These are phyloP conservation scores for Magnolia kwangsiensis DNA, from an alignment of 164 flowering plant species.

Conservation along the genomic window DNA sequence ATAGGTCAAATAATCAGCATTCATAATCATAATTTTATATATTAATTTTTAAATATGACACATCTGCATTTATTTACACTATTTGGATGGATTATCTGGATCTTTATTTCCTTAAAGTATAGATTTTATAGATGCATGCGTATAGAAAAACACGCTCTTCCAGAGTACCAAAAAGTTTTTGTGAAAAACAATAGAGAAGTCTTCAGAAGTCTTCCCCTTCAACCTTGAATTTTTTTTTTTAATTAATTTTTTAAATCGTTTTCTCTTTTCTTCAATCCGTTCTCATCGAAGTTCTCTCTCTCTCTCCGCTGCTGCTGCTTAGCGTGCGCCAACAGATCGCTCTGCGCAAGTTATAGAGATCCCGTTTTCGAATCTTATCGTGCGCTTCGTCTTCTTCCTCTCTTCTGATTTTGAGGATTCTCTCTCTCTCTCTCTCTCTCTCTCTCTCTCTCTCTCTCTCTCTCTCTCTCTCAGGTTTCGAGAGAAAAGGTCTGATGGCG, in stretches of 20 bases:
- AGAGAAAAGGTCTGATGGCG: conserved; percentile 42
- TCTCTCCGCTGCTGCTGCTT: too few species aligned
- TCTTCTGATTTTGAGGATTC: too few species aligned
- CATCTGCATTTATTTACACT: too few species aligned
- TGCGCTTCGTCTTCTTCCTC: background rate
- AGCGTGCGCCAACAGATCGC: too few species aligned
- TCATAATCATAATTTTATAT: too few species aligned
- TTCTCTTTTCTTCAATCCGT: background rate
- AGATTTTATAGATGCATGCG: conserved; percentile 17
- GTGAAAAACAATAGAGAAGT: background rate
- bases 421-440: background rate
- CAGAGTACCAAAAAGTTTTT: background rate
- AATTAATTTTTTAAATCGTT: background rate
- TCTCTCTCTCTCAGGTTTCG: background rate
- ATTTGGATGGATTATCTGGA: too few species aligned
- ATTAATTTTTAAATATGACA: too few species aligned
- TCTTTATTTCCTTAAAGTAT: too few species aligned
- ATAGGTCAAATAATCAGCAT: too few species aligned
- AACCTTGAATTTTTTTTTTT: too few species aligned
- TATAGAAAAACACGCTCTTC: background rate
- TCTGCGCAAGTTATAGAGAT: background rate
- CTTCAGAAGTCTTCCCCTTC: background rate
- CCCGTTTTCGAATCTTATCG: background rate
- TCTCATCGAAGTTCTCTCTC: background rate
- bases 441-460: background rate